Conservation (phyloP, 1,284 basidiomycete species). For the Pseudozyma flocculosa region DNA sequence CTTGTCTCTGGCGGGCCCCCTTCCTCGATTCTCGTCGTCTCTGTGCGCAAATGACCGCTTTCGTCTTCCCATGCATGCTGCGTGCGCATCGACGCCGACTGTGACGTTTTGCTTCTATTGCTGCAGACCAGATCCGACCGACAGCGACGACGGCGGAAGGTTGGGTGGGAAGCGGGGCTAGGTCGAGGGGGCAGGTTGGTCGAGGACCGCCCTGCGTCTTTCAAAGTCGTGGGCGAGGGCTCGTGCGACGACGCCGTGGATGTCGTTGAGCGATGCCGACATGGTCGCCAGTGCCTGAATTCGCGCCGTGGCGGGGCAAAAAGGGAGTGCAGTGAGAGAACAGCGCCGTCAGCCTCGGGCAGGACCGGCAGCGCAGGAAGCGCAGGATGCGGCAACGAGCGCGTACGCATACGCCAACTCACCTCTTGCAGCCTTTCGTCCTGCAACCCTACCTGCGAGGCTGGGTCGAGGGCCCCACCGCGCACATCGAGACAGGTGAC, state of each 20-base stretch:
- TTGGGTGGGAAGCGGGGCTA: too few species aligned
- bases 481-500: constrained; percentile 63
- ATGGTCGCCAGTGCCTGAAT: constrained; percentile 9
- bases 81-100: too few species aligned
- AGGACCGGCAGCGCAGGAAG: not conserved
- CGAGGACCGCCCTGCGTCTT: too few species aligned
- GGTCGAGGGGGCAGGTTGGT: too few species aligned
- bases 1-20: too few species aligned
- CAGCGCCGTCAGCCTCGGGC: not conserved
- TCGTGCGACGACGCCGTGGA: constrained; percentile 32
- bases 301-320: not conserved
- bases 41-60: too few species aligned
- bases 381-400: not conserved
- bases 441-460: not conserved
- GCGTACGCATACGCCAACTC: not conserved
- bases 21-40: too few species aligned
- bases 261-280: constrained; percentile 22
- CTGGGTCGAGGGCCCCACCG: constrained; percentile 1
- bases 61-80: too few species aligned
- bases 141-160: too few species aligned
- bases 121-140: too few species aligned
- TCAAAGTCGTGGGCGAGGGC: constrained; percentile 18
- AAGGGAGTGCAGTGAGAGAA: too few species aligned
- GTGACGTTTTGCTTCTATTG: too few species aligned
- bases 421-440: not conserved